Evolutionary conservation across 495 filamentous ascomycete species (phyloP), one percentile per base, ranked within the genome.

Genomic region (Lineolata rhizophorae): DNA sequence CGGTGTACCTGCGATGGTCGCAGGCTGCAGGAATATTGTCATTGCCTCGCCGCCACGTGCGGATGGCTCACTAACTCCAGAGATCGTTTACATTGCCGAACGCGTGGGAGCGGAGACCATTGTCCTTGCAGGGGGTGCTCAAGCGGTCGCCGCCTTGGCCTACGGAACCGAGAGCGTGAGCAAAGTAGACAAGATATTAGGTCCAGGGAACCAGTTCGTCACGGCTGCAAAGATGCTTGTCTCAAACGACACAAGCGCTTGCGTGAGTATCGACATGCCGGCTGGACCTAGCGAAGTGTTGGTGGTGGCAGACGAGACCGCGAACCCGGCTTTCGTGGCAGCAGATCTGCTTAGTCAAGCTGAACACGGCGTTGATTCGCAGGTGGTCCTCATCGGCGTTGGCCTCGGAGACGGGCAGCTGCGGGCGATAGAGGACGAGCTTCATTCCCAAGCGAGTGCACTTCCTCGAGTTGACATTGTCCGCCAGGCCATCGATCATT

Each of bases 101-200:
- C 94, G 93, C 56, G 70, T 94, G 33, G 85, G 85, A 17, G 87
- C 90, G 1, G 77, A 91, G 51, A 76, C 76, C 44, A 95, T 97
- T 42, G 83, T 95, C 5, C 67, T 95, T 10, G 87, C 87, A 3
- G 87, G 87, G 24, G 87, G 87, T 31, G 87, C 90, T 0, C 87
- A 97, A 57, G 87, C 87, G n/a, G 73, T 97, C 15, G 76, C 80
- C 13, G 77, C 78, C 12, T 71, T 87, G 63, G 79, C 80, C 11
- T 76, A 87, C 43, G 80, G 80, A 17, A 90, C 80, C 5, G 69
- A 78, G 47, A 72, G 60, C 46, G 67, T 95, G 36, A 79, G 57
- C 48, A 97, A 97, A 58, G 90, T 95, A 12, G 87, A 97, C 62
- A 97, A 97, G 70, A 93, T 97, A 44, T 67, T 97, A 3, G 87